Percentiles rank a stretch among this genome's conserved stretches.
These are phyloP conservation scores for Cucurbita pepo DNA, from an alignment of 306 rosid genomes.

Conservation along the genomic window DNA sequence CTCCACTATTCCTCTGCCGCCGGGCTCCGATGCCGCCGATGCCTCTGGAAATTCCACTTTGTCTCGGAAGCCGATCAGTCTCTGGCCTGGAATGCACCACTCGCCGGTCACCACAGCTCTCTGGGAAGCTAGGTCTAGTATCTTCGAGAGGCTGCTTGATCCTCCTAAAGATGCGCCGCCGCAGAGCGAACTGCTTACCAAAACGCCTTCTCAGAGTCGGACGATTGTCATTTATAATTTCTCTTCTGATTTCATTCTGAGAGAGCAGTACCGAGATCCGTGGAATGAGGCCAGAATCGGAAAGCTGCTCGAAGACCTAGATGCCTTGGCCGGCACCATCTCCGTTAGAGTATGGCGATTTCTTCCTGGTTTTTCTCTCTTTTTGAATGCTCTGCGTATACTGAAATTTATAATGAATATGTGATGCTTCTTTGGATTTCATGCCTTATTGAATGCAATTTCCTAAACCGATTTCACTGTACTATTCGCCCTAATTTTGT, in stretches of 20 bases:
- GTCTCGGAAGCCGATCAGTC: conserved; percentile 40
- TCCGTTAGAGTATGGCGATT: conserved; percentile 52
- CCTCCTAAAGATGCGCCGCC: conserved; percentile 83
- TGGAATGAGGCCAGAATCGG: conserved; percentile 92
- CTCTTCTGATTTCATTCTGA: conserved; percentile 54
- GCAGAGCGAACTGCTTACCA: conserved; percentile 66
- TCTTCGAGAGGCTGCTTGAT: conserved; percentile 61
- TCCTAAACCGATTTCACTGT: neutral
- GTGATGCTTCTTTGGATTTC: neutral
- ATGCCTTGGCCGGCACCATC: conserved; percentile 87
- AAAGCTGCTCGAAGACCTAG: conserved; percentile 84
- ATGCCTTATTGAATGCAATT: neutral
- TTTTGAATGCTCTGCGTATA: neutral
- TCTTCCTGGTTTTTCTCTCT: neutral
- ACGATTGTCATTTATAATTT: conserved; percentile 57
- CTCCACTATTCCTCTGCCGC: conserved; percentile 24
- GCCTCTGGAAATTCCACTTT: conserved; percentile 1
- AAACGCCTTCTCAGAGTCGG: conserved; percentile 70
- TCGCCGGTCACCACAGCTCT: conserved; percentile 87
- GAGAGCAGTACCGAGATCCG: conserved; percentile 87
- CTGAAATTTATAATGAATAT: neutral
- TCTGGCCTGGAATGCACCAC: conserved; percentile 96
- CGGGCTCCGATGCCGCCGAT: conserved; percentile 1
- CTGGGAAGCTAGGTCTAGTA: conserved; percentile 65
- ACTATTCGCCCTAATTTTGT: neutral